phyloP scores from a whole-genome alignment of 306 rosid species.

The Pachyrhizus erosus region DNA sequence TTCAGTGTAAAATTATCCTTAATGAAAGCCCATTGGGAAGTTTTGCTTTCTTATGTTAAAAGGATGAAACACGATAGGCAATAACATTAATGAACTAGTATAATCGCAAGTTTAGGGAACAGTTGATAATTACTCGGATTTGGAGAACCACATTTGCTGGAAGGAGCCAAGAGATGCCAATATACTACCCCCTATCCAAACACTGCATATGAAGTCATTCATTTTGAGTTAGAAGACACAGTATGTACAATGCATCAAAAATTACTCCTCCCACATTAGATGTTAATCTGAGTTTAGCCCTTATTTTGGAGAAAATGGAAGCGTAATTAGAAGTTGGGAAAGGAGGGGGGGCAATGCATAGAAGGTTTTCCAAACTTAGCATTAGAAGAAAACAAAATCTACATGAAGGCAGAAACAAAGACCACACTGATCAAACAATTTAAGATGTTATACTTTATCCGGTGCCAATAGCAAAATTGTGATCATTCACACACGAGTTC shows the following conservation, averaged over 20 bases:
- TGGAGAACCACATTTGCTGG: conserved; percentile 91
- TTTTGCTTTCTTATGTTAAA: not conserved
- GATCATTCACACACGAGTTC: not conserved
- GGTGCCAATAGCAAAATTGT: not conserved
- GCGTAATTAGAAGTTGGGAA: not conserved
- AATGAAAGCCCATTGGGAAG: conserved; percentile 3
- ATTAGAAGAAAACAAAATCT: not conserved
- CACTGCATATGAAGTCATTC: conserved; percentile 60
- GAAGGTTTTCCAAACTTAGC: too few species aligned
- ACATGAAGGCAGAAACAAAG: not conserved
- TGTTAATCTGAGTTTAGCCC: too few species aligned
- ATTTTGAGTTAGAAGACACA: conserved; percentile 25
- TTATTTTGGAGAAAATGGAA: too few species aligned
- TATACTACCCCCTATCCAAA: conserved; percentile 99
- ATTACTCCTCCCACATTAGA: conserved; percentile 23
- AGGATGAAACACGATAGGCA: not conserved
- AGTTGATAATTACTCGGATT: conserved; percentile 73
- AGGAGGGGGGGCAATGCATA: too few species aligned
- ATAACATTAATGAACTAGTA: not conserved
- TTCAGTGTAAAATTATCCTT: not conserved
- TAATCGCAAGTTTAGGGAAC: not conserved
- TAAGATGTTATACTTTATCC: too few species aligned
- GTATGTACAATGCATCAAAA: not conserved
- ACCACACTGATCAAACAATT: not conserved
- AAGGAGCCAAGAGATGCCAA: conserved; percentile 99